Evolutionary conservation across 768 basidiomycete species (phyloP).

Genomic region (Coprinopsis strossmayeri): DNA sequence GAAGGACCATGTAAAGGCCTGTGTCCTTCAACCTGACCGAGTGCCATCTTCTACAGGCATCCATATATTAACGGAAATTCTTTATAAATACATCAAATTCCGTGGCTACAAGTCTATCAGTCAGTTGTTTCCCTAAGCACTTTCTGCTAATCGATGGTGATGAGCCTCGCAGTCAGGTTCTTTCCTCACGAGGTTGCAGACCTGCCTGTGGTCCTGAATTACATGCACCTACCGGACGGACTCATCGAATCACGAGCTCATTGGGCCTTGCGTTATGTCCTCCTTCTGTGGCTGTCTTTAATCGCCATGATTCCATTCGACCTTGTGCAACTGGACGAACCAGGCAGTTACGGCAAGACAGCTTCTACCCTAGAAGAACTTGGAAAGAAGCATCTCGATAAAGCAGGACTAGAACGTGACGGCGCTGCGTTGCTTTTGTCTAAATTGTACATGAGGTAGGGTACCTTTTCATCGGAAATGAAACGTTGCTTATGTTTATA

Average conservation of each 20-base stretch:
- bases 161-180: slow-evolving; percentile 59
- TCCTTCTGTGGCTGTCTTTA: slow-evolving; percentile 90
- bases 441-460: slow-evolving; percentile 73
- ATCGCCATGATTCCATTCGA: slow-evolving; percentile 94
- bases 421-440: slow-evolving; percentile 78
- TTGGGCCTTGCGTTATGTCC: slow-evolving; percentile 81
- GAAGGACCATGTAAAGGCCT: slow-evolving; percentile 44
- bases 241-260: slow-evolving; percentile 35
- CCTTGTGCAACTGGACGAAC: slow-evolving; percentile 77
- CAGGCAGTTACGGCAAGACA: slow-evolving; percentile 43
- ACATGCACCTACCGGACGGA: slow-evolving; percentile 44
- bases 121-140: slow-evolving; percentile 33
- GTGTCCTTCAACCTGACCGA: slow-evolving; percentile 24
- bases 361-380: slow-evolving; percentile 49
- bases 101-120: slow-evolving; percentile 90
- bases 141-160: background rate
- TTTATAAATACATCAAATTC: slow-evolving; percentile 82
- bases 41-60: slow-evolving; percentile 33
- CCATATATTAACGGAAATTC: slow-evolving; percentile 47
- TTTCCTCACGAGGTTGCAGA: slow-evolving; percentile 91
- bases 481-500: slow-evolving; percentile 18
- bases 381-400: slow-evolving; percentile 51
- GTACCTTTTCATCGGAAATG: slow-evolving; percentile 4
- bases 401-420: slow-evolving; percentile 80
- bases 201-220: slow-evolving; percentile 66